Percentiles rank a stretch among this genome's conserved stretches.
Conservation (phyloP, 73 alveolate genomes). For the Blepharisma stoltei region DNA sequence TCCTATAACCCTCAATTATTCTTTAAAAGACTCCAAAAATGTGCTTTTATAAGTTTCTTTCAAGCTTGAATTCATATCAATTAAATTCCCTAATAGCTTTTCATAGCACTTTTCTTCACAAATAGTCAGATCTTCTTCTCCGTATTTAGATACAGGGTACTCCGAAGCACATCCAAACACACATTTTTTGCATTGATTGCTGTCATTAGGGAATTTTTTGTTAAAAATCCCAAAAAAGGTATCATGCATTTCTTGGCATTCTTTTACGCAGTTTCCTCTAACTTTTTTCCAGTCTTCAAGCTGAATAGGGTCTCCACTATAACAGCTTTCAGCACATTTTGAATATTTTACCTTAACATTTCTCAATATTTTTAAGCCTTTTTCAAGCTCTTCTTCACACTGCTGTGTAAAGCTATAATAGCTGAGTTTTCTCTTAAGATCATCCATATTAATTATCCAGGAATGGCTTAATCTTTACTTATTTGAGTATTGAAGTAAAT, state of each 20-base stretch:
- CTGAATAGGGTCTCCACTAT: not conserved
- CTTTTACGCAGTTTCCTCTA: not conserved
- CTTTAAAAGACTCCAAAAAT: too few species aligned
- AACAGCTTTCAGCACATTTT: slow-evolving; percentile 12
- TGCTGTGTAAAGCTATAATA: slow-evolving; percentile 1
- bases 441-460: not conserved
- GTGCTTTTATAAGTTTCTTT: too few species aligned
- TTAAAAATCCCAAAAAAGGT: not conserved
- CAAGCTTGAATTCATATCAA: too few species aligned
- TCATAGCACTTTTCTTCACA: slow-evolving; percentile 29
- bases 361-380: not conserved
- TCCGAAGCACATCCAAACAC: slow-evolving; percentile 3
- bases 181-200: not conserved
- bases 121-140: slow-evolving; percentile 21
- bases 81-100: not conserved
- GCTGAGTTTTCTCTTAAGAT: slow-evolving; percentile 4
- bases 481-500: not conserved
- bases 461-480: too few species aligned
- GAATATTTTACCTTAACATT: not conserved
- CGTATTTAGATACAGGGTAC: slow-evolving; percentile 13
- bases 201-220: not conserved
- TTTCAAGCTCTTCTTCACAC: slow-evolving; percentile 12
- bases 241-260: not conserved
- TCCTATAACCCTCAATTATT: too few species aligned
- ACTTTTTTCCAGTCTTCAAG: not conserved